Conservation (phyloP, 768 basidiomycete species). For the Calocybe indica region DNA sequence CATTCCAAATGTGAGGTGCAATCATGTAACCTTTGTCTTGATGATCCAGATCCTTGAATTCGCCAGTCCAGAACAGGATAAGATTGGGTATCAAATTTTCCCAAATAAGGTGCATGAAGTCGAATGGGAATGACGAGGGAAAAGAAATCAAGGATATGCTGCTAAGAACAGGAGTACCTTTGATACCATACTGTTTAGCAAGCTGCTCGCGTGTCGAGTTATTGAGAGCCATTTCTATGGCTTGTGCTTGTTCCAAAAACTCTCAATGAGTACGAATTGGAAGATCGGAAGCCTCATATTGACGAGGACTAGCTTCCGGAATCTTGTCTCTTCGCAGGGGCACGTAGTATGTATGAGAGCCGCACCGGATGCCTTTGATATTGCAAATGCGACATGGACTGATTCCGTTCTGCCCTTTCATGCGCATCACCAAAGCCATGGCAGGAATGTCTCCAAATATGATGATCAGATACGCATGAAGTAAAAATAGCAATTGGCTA, state of each 20-base stretch:
- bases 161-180: slow-evolving; percentile 19
- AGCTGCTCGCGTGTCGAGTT: slow-evolving; percentile 9
- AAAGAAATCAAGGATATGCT: slow-evolving; percentile 26
- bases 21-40: slow-evolving; percentile 23
- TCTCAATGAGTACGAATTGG: slow-evolving; percentile 21
- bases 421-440: slow-evolving; percentile 17
- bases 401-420: slow-evolving; percentile 39
- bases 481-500: slow-evolving; percentile 6
- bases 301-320: slow-evolving; percentile 3
- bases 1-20: slow-evolving; percentile 29
- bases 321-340: slow-evolving; percentile 16
- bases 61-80: slow-evolving; percentile 32
- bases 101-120: slow-evolving; percentile 45
- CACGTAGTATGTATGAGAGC: slow-evolving; percentile 14
- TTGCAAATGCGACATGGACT: slow-evolving; percentile 28
- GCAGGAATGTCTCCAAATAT: slow-evolving; percentile 16
- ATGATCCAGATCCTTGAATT: slow-evolving; percentile 32
- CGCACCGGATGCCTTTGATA: slow-evolving; percentile 21
- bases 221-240: slow-evolving; percentile 13
- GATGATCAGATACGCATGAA: slow-evolving; percentile 14
- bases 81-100: slow-evolving; percentile 39
- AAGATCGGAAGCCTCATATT: slow-evolving; percentile 17
- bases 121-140: slow-evolving; percentile 35
- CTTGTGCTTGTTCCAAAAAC: slow-evolving; percentile 9
- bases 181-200: slow-evolving; percentile 20